These are phyloP conservation scores for Jasminum sambac DNA, from an alignment of 257 asterid species.

Conservation along the genomic window DNA sequence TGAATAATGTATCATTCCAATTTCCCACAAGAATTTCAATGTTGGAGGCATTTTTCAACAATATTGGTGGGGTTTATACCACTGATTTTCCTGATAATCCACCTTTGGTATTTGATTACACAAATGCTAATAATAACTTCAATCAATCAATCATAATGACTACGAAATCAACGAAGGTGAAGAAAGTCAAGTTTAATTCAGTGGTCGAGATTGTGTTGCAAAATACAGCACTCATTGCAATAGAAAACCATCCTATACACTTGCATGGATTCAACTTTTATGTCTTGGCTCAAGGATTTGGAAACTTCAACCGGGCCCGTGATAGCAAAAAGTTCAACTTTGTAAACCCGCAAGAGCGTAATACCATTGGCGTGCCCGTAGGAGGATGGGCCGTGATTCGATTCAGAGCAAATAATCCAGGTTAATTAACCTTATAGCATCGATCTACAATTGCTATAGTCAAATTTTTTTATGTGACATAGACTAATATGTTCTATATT, in stretches of 20 bases:
- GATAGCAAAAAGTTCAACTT: constrained; percentile 45
- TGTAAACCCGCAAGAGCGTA: constrained; percentile 54
- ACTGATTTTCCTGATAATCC: constrained; percentile 53
- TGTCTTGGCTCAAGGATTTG: constrained; percentile 62
- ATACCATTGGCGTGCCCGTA: constrained; percentile 59
- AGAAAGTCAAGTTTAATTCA: constrained; percentile 40
- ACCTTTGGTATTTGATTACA: constrained; percentile 48
- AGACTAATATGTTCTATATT: neutral
- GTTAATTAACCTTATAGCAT: constrained; percentile 26
- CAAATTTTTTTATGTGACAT: neutral
- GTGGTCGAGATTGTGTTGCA: constrained; percentile 55
- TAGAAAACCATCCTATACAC: constrained; percentile 66
- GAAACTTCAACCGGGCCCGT: constrained; percentile 39
- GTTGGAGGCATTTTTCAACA: constrained; percentile 55
- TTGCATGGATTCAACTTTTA: constrained; percentile 62
- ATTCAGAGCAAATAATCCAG: constrained; percentile 62
- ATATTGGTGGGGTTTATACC: constrained; percentile 48
- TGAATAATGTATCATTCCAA: constrained; percentile 74
- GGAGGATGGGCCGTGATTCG: constrained; percentile 73
- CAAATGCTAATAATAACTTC: constrained; percentile 28
- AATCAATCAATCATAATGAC: constrained; percentile 35
- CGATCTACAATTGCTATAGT: too few relatives aligned
- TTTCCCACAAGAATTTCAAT: constrained; percentile 49
- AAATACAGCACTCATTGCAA: constrained; percentile 50
- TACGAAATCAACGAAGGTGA: constrained; percentile 49